phyloP scores from a whole-genome alignment of 495 filamentous ascomycete species.

The Hypoxylon lienhwacheense region DNA sequence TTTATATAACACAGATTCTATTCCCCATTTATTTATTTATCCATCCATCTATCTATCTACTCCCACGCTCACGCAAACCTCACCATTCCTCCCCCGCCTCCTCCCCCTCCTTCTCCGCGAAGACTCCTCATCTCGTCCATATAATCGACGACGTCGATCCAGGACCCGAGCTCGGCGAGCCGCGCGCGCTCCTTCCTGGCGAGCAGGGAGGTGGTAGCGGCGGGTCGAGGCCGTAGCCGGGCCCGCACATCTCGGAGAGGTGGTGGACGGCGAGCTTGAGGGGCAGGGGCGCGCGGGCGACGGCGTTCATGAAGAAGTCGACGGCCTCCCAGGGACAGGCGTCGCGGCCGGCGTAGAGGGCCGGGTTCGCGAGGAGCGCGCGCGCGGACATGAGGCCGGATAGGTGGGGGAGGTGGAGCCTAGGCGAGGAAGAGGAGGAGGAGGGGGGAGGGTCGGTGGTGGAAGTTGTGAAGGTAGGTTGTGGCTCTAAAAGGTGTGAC shows the following conservation, averaged over 20 bases:
- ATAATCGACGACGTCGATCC: conserved; percentile 63
- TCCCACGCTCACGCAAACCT: conserved; percentile 4
- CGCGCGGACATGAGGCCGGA: conserved; percentile 66
- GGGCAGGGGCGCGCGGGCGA: conserved; percentile 56
- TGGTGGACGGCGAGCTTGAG: conserved; percentile 64
- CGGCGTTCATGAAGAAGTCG: conserved; percentile 58
- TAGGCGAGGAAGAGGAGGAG: conserved; percentile 22
- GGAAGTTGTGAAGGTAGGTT: conserved; percentile 33
- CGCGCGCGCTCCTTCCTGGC: conserved; percentile 53
- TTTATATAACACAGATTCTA: no score
- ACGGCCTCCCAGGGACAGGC: conserved; percentile 62
- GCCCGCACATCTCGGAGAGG: conserved; percentile 62
- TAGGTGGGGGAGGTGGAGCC: conserved; percentile 41
- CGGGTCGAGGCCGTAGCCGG: conserved; percentile 51
- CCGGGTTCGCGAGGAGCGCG: conserved; percentile 63
- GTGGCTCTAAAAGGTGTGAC: conserved; percentile 37
- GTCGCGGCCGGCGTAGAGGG: conserved; percentile 58
- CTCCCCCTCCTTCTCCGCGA: conserved; percentile 31
- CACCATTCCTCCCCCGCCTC: conserved; percentile 19
- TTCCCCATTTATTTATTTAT: no score
- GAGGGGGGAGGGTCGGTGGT: conserved; percentile 10
- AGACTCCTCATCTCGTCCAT: conserved; percentile 52
- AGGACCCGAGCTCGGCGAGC: conserved; percentile 54
- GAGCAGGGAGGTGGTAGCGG: conserved; percentile 48
- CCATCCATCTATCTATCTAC: background rate